Evolutionary conservation across 306 rosid species (phyloP), one percentile per base, ranked within the genome.

Genomic region (Lathyrus sativus): DNA sequence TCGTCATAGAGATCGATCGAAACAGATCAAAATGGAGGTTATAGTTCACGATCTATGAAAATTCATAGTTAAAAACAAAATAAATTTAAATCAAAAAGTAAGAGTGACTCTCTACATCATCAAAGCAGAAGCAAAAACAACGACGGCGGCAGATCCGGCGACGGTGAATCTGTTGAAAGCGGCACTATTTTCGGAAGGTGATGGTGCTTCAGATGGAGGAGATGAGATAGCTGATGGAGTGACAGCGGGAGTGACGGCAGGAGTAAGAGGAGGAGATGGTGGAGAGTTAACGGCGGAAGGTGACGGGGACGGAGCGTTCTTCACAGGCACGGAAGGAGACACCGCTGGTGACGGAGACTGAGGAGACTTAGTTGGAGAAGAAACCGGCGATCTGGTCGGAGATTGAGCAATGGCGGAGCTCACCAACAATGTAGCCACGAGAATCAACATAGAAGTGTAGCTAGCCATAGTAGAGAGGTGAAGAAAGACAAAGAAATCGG

Each of bases 201-300:
- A 8, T 0, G 81, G 83, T 14, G 83, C 75, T 7, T 43, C 64
- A n/a, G 85, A 7, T 0, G 88, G 85, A 0, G 79, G 7, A 12
- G 2, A 0, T 2, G 81, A 50, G 35, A 81, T 81, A 2, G 81
- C 46, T 0, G 85, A 42, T 3, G 92, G 89, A 78, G 84, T 26
- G 2, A 24, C 8, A 0, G 74, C 4, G 5, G 79, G 82, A 50
- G 55, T 1, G 29, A n/a, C 33, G 2, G 55, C 73, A 0, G 89
- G 81, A 0, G 87, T 48, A 0, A 64, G 56, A 14, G 88, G 50
- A 26, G 81, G 78, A 28, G 81, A 41, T 0, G 87, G 87, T 2
- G 87, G 86, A 69, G 91, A 81, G 68, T 31, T 22, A 54, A 18
- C 37, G 58, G 35, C 2, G 60, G 62, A 3, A 0, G 85, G 79